phyloP scores from a whole-genome alignment of 805 yeast species.

The Nadsonia fulvescens region DNA sequence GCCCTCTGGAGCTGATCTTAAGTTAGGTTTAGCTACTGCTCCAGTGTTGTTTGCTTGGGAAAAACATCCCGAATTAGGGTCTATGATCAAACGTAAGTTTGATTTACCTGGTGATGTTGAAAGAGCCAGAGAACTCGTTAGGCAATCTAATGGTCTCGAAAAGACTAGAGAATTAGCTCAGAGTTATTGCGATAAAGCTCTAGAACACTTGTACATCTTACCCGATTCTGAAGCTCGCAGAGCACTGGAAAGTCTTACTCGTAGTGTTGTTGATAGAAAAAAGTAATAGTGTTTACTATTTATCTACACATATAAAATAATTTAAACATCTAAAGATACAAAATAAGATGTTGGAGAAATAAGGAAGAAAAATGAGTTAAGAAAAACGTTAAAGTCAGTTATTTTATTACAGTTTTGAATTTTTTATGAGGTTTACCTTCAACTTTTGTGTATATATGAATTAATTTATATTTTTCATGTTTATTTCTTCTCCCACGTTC shows the following conservation, averaged over 20 bases:
- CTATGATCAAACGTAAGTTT: slow-evolving; percentile 69
- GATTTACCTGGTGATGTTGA: slow-evolving; percentile 68
- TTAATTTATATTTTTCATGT: slow-evolving; percentile 3
- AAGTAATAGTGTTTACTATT: slow-evolving; percentile 25
- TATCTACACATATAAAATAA: neutral
- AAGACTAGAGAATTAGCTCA: slow-evolving; percentile 64
- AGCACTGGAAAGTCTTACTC: slow-evolving; percentile 72
- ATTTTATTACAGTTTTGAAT: too few relatives aligned
- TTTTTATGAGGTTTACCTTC: too few relatives aligned
- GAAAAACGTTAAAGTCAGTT: too few relatives aligned
- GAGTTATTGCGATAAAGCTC: slow-evolving; percentile 59
- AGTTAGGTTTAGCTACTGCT: slow-evolving; percentile 90
- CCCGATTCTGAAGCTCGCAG: slow-evolving; percentile 84
- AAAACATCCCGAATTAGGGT: slow-evolving; percentile 68
- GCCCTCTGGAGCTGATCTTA: slow-evolving; percentile 89
- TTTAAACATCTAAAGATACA: neutral
- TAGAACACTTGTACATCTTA: slow-evolving; percentile 41
- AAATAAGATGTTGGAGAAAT: neutral
- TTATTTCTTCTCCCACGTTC: too few relatives aligned
- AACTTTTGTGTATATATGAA: neutral
- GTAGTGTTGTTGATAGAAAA: slow-evolving; percentile 63
- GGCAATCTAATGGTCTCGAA: slow-evolving; percentile 51
- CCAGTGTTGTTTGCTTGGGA: slow-evolving; percentile 93
- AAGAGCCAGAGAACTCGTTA: slow-evolving; percentile 58
- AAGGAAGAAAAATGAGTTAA: neutral